Evolutionary conservation across 495 filamentous ascomycete genomes (phyloP).

Genomic region (Niebla homalea): DNA sequence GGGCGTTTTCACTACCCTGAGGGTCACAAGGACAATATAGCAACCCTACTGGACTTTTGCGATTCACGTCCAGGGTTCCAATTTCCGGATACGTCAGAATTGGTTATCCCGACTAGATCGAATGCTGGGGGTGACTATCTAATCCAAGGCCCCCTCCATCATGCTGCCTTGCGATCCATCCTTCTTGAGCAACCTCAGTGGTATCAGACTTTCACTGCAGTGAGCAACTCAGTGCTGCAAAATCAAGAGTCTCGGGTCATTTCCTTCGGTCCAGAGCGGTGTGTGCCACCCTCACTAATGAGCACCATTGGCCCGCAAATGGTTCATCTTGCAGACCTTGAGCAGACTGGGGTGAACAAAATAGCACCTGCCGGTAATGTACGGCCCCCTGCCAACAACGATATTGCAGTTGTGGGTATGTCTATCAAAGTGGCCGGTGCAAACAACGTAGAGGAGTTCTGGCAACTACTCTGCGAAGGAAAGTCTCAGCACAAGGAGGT

Average conservation of each 20-base stretch:
- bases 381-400: constrained; percentile 13
- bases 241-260: constrained; percentile 16
- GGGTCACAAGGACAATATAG: constrained; percentile 9
- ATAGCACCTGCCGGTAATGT: background rate
- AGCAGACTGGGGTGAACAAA: background rate
- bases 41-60: constrained; percentile 14
- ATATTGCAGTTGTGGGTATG: constrained; percentile 40
- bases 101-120: constrained; percentile 19
- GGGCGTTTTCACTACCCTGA: constrained; percentile 24
- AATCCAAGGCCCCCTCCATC: constrained; percentile 18
- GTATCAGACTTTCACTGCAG: constrained; percentile 22
- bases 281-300: constrained; percentile 26
- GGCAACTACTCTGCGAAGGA: constrained; percentile 26
- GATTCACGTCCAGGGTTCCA: constrained; percentile 21
- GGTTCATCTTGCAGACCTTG: background rate
- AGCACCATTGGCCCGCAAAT: constrained; percentile 1
- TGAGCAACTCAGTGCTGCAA: constrained; percentile 2
- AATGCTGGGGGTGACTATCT: constrained; percentile 19
- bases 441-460: constrained; percentile 31
- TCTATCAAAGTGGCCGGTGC: constrained; percentile 34
- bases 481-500: constrained; percentile 32
- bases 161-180: constrained; percentile 26
- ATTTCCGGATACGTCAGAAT: constrained; percentile 25
- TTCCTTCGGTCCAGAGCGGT: constrained; percentile 31
- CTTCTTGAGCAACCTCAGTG: constrained; percentile 30